Conservation (phyloP, 2,329 filamentous ascomycete genomes). For the Bipolaris oryzae region DNA sequence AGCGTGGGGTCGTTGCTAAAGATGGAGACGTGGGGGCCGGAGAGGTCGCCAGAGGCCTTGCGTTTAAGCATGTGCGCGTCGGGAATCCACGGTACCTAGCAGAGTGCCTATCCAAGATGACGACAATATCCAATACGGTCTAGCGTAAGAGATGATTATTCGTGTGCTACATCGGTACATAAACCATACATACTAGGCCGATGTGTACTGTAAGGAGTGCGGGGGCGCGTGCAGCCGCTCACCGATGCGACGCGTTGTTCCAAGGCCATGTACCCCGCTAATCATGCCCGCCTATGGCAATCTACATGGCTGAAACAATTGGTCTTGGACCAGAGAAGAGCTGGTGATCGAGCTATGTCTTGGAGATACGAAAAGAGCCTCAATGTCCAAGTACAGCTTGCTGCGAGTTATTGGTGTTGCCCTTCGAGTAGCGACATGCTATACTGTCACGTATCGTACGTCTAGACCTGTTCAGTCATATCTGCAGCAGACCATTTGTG, state of each 20-base stretch:
- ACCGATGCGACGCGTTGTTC: conserved; percentile 22
- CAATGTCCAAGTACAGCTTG: too few relatives aligned
- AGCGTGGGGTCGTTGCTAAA: conserved; percentile 28
- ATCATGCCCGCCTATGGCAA: not conserved
- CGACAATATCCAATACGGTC: conserved; percentile 4
- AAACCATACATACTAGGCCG: not conserved
- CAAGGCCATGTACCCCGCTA: conserved; percentile 7
- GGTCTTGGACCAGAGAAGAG: not conserved
- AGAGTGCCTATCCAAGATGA: conserved; percentile 2
- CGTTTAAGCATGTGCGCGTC: conserved; percentile 32
- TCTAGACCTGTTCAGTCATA: too few relatives aligned
- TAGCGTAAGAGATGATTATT: conserved; percentile 8
- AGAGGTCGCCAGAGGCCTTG: conserved; percentile 25
- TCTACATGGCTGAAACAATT: not conserved
- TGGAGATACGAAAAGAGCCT: too few relatives aligned
- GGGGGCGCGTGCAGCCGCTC: conserved; percentile 17
- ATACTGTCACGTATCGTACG: too few relatives aligned
- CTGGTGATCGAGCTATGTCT: too few relatives aligned
- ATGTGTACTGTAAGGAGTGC: conserved; percentile 4
- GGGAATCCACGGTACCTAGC: not conserved
- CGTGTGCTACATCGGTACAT: not conserved
- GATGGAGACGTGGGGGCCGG: conserved; percentile 30
- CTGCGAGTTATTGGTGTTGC: too few relatives aligned
- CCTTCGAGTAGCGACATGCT: too few relatives aligned
- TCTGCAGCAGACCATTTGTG: too few relatives aligned